Conservation (phyloP, 1,284 basidiomycete species). For the Coniophora puteana region DNA sequence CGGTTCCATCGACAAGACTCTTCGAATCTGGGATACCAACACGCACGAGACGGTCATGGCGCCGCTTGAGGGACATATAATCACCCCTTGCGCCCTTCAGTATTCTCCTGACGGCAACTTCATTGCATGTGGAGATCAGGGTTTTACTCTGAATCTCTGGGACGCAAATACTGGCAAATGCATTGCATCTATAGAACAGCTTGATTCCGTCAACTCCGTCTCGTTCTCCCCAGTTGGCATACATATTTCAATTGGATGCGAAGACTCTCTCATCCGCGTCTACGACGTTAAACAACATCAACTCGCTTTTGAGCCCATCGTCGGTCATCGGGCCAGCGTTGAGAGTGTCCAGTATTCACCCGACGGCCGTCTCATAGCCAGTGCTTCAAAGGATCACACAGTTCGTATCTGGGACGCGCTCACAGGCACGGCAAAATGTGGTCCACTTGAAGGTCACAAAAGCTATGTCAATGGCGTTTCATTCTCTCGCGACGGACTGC, state of each 20-base stretch:
- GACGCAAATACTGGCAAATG: neutral
- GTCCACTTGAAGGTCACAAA: slow-evolving; percentile 1
- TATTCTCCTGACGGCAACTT: slow-evolving; percentile 9
- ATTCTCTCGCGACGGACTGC: neutral
- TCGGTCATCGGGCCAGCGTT: neutral
- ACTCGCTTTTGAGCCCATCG: neutral
- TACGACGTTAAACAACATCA: slow-evolving; percentile 4
- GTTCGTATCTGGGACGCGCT: slow-evolving; percentile 11
- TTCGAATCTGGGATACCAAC: slow-evolving; percentile 18
- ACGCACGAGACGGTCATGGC: slow-evolving; percentile 1
- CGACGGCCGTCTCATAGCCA: slow-evolving; percentile 7
- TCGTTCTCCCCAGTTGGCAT: slow-evolving; percentile 1
- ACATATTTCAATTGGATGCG: slow-evolving; percentile 3
- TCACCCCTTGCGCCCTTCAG: neutral
- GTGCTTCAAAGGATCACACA: slow-evolving; percentile 7
- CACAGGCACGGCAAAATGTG: neutral
- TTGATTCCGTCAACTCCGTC: neutral
- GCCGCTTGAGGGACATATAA: slow-evolving; percentile 8
- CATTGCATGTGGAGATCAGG: neutral
- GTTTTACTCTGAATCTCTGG: slow-evolving; percentile 5
- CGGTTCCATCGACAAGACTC: slow-evolving; percentile 15
- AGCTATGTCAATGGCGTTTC: neutral
- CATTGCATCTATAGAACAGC: neutral
- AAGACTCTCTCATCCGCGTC: slow-evolving; percentile 1
- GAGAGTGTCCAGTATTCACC: slow-evolving; percentile 6